Evolutionary conservation across 768 basidiomycete species (phyloP), one percentile per base, ranked within the genome.

Genomic region (Mycena vitilis): DNA sequence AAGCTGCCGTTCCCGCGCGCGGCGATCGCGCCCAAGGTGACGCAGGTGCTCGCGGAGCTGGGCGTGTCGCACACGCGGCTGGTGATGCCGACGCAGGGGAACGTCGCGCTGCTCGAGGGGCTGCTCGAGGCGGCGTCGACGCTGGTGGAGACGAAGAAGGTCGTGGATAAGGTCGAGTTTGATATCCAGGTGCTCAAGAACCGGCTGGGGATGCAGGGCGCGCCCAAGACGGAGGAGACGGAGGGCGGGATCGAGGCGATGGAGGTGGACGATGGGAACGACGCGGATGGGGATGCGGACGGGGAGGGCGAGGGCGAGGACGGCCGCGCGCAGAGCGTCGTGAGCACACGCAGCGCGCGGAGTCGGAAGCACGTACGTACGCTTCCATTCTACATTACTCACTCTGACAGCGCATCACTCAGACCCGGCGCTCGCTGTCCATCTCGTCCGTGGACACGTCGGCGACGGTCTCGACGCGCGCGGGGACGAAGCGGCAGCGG

Each of bases 21-120:
- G 5, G 85, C 89, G 45, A 84, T 91, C 25, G 87, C 89, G 3
- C 88, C 89, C 18, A 95, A 95, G 75, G 88, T 98, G 73, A 84
- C 89, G 11, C 89, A 91, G 66, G 86, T 91, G 16, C 85, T 98
- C 18, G 77, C 84, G 9, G 96, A 98, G 79, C 84, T 96, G 13
- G 91, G 91, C 16, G 81, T 98, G 13, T 85, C 86, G 18, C 84
- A 89, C 63, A 86, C 86, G 18, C 89, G 92, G 13, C 86, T 99
- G 57, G 93, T 97, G 68, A 98, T 99, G 95, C 98, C 98, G 20
- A 98, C 98, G 3, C 86, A 89, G 45, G 89, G 90, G 30, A 98
- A 95, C 71, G 84, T 91, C 60, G 83, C 86, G 60, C 88, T 87
- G 72, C 83, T 96, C 22, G 95, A 98, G 69, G 82, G 84, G 16